Evolutionary conservation across 306 rosid species (phyloP), one percentile per base, ranked within the genome.

Genomic region (Dalbergia cochinchinensis): DNA sequence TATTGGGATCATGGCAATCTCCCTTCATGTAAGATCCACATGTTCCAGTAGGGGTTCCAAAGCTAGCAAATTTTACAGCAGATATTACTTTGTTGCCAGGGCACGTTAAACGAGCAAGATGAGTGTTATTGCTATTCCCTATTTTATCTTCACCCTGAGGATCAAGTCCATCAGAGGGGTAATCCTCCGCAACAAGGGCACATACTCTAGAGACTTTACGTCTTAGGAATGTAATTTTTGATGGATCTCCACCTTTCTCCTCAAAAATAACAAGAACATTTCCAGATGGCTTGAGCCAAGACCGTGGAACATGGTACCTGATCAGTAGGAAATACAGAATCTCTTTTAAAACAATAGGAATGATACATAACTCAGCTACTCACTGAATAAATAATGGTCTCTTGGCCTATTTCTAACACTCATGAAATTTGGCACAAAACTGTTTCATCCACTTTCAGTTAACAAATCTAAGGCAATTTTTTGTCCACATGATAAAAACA

Each of bases 241-340:
- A 65, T 72, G 99, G 99, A 79, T 94, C 95, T 53, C 95, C 97
- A 22, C 99, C 97, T 76, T 82, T 90, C 90, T 94, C 99, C 82
- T 94, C 99, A 53, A 92, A 94, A 80, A 94, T 83, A 72, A 91
- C 95, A 78, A 94, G 86, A 77, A 86, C 39, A 45, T 94, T 94
- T 85, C 97, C 99, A 39, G 97, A 80, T 69, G 93, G 92, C 83
- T 90, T 94, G 91, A 94, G 92, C 97, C 99, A 94, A 58, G 99
- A 92, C 73, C 97, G 80, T 50, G 99, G 99, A 85, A 94, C 92
- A 71, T 94, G 99, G 80, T 94, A 94, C 99, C 99, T 94, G 80
- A 39, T 64, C 54, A 80, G 79, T 15, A 59, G 81, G 71, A 77
- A 66, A 68, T 4, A 26, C 18, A 61, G 6, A 65, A 35, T 41